These are phyloP conservation scores for Aspergillus fumigatus DNA, from an alignment of 2,329 filamentous ascomycete genomes.

Conservation along the genomic window DNA sequence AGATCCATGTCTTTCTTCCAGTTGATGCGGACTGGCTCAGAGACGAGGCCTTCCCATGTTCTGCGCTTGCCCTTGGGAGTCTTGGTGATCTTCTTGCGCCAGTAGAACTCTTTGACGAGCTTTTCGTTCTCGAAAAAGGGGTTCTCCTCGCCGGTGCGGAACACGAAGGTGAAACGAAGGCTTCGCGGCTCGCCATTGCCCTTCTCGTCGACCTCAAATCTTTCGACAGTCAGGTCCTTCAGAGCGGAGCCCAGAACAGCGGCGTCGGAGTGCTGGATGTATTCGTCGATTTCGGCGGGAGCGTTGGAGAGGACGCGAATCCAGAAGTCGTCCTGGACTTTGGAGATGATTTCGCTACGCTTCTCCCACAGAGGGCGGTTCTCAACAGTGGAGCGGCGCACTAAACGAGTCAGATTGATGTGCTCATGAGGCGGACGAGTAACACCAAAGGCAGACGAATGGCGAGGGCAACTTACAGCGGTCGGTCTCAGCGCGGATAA, in stretches of 20 bases:
- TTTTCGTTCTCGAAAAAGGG: constrained; percentile 73
- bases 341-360: constrained; percentile 64
- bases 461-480: constrained; percentile 54
- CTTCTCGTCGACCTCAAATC: constrained; percentile 65
- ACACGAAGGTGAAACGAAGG: constrained; percentile 72
- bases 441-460: constrained; percentile 31
- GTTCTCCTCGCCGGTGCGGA: constrained; percentile 60
- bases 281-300: constrained; percentile 80
- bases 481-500: constrained; percentile 76
- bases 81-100: constrained; percentile 57
- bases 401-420: constrained; percentile 40
- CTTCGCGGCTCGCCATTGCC: constrained; percentile 73
- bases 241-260: constrained; percentile 64
- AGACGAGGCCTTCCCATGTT: constrained; percentile 72
- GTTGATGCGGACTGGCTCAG: constrained; percentile 79
- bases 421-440: not conserved
- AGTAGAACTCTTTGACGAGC: constrained; percentile 90
- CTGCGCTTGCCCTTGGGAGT: constrained; percentile 41
- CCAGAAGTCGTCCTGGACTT: constrained; percentile 69
- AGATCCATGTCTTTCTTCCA: constrained; percentile 86
- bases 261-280: constrained; percentile 75
- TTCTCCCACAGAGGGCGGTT: constrained; percentile 69
- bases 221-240: constrained; percentile 64
- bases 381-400: constrained; percentile 67
- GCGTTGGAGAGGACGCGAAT: constrained; percentile 85